Base-by-base conservation (phyloP, 805 yeast species). In the Candida xiaguanensis region DNA sequence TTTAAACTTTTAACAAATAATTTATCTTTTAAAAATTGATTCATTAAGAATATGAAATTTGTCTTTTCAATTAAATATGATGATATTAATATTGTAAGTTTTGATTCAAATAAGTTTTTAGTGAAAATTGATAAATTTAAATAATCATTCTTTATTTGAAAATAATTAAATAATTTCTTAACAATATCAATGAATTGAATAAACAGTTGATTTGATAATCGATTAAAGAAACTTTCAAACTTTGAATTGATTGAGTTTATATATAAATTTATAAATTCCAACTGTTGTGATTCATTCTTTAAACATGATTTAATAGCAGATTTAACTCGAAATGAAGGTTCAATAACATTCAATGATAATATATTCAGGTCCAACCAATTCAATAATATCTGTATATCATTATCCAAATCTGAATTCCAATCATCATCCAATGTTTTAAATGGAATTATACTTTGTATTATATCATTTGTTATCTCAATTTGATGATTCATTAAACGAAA, bases 301-400 rank as follows among this genome's bases (percentile, higher is more conserved):
- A 67, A 49, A 36, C 71, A 64, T 12, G 62, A 52, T 33, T 61
- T 48, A 9, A 67, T 63, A 3, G 72, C 72, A 1, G 65, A 50
- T 29, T 54, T 59, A 7, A 64, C 53, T 19, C 74, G 47, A 15
- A 55, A 61, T 18, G 65, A 53, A 1, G 72, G 67, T 36, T 44
- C 48, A n/a, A 18, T 13, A 6, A 30, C n/a, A 11, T 11, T 18
- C 9, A 12, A 14, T 13, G 12, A 24, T 8, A 11, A n/a, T 7
- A 6, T 25, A 41, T 45, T 54, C 2, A 69, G 66, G 41, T 47
- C 48, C 14, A 65, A 50, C 65, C 67, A 65, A 31, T 58, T 46
- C 7, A 65, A 50, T 5, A 65, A 51, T 24, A 55, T 51, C 23
- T 55, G 55, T 12, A 65, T 50, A 43, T 65, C 71, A 45, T 61